Percentiles rank a stretch among this genome's conserved stretches.
phyloP scores from a whole-genome alignment of 1,284 basidiomycete species.

The Cutaneotrichosporon cutaneum region DNA sequence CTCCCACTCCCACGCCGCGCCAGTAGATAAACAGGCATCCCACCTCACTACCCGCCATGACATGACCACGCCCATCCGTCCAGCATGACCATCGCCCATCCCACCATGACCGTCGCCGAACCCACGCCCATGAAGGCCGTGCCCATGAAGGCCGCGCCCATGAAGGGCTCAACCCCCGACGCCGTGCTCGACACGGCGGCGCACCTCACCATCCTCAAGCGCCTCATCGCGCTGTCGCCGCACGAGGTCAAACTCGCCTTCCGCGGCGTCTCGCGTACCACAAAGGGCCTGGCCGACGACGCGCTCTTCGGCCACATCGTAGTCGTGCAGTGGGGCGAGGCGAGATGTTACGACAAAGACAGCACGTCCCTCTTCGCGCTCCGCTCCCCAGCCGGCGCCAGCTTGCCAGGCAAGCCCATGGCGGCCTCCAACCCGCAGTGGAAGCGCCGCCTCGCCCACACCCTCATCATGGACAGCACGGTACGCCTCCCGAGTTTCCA shows the following conservation, averaged over 20 bases:
- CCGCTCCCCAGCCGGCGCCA: background rate
- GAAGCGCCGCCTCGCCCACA: background rate
- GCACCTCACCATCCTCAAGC: background rate
- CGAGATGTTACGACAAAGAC: background rate
- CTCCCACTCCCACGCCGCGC: background rate
- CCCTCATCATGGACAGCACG: background rate
- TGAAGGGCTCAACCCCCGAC: background rate
- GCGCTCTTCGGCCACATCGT: background rate
- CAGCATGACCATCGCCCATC: background rate
- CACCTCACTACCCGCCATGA: background rate
- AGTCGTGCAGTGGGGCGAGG: background rate
- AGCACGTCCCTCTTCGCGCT: background rate
- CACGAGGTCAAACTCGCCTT: background rate
- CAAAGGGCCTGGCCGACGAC: background rate
- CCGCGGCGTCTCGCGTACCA: background rate
- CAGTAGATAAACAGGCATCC: background rate
- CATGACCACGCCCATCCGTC: background rate
- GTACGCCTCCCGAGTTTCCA: background rate
- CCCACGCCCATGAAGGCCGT: no score
- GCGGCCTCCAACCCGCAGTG: background rate
- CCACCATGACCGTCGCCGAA: background rate
- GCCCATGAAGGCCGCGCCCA: no score
- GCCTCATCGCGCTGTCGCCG: background rate
- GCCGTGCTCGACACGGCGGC: background rate
- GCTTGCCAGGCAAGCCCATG: background rate